Conservation (phyloP, 2,329 filamentous ascomycete species). For the Chrysoporthe cubensis region DNA sequence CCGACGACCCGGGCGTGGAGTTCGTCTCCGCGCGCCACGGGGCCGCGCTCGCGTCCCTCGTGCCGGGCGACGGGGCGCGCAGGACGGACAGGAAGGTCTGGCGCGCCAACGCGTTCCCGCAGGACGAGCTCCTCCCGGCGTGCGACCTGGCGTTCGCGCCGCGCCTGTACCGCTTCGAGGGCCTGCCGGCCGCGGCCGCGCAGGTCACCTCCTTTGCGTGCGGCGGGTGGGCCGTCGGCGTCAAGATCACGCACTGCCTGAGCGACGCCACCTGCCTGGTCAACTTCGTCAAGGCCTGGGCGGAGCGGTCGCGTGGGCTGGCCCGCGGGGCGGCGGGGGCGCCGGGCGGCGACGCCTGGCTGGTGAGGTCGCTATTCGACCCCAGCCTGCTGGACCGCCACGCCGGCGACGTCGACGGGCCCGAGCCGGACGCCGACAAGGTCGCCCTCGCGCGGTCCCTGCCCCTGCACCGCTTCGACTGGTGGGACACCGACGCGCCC, state of each 20-base stretch:
- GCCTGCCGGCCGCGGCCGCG: conserved; percentile 39
- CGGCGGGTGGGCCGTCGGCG: conserved; percentile 46
- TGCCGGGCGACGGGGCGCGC: conserved; percentile 35
- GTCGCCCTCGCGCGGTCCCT: conserved; percentile 40
- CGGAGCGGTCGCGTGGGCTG: conserved; percentile 36
- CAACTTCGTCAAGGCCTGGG: conserved; percentile 49
- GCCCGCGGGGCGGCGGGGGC: neutral
- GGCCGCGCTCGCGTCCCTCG: conserved; percentile 36
- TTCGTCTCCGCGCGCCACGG: conserved; percentile 40
- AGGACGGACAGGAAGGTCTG: conserved; percentile 36
- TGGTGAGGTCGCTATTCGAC: conserved; percentile 41
- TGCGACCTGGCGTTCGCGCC: conserved; percentile 40
- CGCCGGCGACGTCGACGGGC: conserved; percentile 34
- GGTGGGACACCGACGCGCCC: conserved; percentile 44
- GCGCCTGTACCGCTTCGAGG: conserved; percentile 35
- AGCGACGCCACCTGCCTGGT: conserved; percentile 49
- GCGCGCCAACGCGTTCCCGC: conserved; percentile 41
- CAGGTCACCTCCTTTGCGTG: conserved; percentile 47
- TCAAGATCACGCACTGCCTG: conserved; percentile 49
- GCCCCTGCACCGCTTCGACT: conserved; percentile 52
- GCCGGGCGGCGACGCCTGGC: neutral
- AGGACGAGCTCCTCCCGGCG: conserved; percentile 39
- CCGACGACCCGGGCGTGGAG: conserved; percentile 47
- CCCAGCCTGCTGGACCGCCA: conserved; percentile 44
- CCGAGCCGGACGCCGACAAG: conserved; percentile 33